Base-by-base conservation (phyloP, 768 basidiomycete species). In the Calocybe cyanea region DNA sequence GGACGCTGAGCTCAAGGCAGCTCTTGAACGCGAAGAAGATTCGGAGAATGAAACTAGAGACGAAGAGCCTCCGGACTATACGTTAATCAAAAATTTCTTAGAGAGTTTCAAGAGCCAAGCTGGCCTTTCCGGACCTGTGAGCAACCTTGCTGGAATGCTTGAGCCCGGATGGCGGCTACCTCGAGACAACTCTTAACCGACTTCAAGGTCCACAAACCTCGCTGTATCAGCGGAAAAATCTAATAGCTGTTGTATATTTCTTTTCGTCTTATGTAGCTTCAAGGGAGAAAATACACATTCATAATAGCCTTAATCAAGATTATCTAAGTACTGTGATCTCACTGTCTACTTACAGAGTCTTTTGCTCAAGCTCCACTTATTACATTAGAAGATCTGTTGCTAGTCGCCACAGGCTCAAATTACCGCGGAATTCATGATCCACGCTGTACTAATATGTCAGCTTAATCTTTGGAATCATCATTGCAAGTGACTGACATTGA, bases 51-150 rank as follows among this genome's bases (percentile, higher is more conserved):
- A 75, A 10, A 80, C 81, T n/a, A 81, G 75, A 18, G 78, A 71
- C 21, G 69, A 68, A 34, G 72, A 65, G n/a, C 71, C 72, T 30
- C 72, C 80, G 58, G 92, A 99, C 62, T 96, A 94, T 64, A 83
- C 83, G 55, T 68, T 98, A 57, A 95, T 98, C 71, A 95, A 92
- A 67, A 95, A 96, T 63, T 93, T 99, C 64, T 65, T 98, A 63
- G 92, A 96, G 69, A 95, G 92, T 64, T 97, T 91, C 73, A 92
- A 90, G 61, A 85, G 84, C 51, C 96, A 99, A 60, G 87, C 62
- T 7, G 96, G 96, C 18, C 65, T 89, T 40, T 81, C 89, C 19
- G 96, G 96, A 1, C 96, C 94, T 18, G 94, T 96, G 11, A 77
- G 94, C 43, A 96, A 85, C 59, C 68, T 99, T 36, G 88, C 85